These are phyloP conservation scores for Babesia sp. DNA, from an alignment of 169 alveolate genomes.

Conservation along the genomic window DNA sequence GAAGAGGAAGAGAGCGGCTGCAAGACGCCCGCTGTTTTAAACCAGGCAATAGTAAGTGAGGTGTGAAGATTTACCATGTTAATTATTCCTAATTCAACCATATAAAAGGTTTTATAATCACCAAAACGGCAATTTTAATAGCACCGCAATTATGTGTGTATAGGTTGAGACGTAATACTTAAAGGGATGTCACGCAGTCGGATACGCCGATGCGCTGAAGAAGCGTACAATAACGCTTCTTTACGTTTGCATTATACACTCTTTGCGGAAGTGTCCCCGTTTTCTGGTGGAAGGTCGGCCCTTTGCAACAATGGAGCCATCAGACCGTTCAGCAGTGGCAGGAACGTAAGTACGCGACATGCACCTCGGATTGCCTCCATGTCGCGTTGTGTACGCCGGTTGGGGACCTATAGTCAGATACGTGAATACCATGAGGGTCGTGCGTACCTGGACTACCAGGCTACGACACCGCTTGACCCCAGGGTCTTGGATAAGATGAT, in stretches of 20 bases:
- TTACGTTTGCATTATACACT: not conserved
- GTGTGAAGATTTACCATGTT: no score
- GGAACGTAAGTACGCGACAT: not conserved
- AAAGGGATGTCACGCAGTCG: not conserved
- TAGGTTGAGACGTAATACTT: not conserved
- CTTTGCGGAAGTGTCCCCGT: not conserved
- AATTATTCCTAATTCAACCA: no score
- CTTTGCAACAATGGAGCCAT: not conserved
- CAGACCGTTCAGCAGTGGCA: not conserved
- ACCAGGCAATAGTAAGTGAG: no score
- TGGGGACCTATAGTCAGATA: not conserved
- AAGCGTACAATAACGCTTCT: not conserved
- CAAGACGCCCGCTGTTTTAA: no score
- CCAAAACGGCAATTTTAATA: not conserved
- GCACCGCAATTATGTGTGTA: not conserved
- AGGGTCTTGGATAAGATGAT: constrained; percentile 97
- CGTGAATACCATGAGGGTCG: constrained; percentile 32
- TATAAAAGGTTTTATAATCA: no score
- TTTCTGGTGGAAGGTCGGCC: not conserved
- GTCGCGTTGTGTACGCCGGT: not conserved
- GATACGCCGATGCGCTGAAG: not conserved
- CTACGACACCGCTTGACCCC: constrained; percentile 98
- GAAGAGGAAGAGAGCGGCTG: no score
- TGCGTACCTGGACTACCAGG: constrained; percentile 93
- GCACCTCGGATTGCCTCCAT: not conserved